Evolutionary conservation across 1,139 yeast genomes (phyloP).

Genomic region (Scheffersomyces quercinus): DNA sequence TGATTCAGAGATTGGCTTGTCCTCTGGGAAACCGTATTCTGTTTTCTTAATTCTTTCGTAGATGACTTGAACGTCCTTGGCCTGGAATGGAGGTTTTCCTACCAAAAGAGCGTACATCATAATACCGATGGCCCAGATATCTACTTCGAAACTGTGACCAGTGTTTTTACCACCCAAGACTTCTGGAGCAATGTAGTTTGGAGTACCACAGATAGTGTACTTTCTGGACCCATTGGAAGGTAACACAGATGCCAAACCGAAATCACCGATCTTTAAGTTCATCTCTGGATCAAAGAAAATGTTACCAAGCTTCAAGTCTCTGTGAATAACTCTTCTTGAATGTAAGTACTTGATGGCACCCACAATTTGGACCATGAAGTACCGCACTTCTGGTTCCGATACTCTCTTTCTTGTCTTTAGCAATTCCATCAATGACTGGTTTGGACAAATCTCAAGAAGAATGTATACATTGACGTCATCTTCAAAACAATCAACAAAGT

Average conservation of each 20-base stretch:
- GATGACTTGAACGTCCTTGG: conserved; percentile 89
- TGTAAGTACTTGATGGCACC: conserved; percentile 95
- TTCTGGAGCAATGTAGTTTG: conserved; percentile 97
- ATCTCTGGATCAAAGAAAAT: conserved; percentile 89
- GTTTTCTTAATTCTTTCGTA: conserved; percentile 88
- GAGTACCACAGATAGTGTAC: conserved; percentile 96
- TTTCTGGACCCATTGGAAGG: conserved; percentile 70
- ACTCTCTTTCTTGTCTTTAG: conserved; percentile 78
- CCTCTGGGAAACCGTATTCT: conserved; percentile 80
- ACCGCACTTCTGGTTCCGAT: conserved; percentile 90
- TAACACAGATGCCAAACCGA: conserved; percentile 90
- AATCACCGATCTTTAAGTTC: conserved; percentile 94
- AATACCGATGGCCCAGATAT: conserved; percentile 96
- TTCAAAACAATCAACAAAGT: conserved; percentile 92
- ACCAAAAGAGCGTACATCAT: conserved; percentile 88
- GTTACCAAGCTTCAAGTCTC: conserved; percentile 93
- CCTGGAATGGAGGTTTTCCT: conserved; percentile 97
- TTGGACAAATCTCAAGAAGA: conserved; percentile 89
- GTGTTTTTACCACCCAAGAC: conserved; percentile 83
- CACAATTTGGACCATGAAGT: conserved; percentile 85
- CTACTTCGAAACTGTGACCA: conserved; percentile 94
- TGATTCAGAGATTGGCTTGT: conserved; percentile 65
- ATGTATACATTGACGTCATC: conserved; percentile 93
- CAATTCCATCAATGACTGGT: conserved; percentile 90
- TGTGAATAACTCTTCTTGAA: conserved; percentile 87